Conservation (phyloP, 148 eudicot genomes). For the Polygonum aviculare region DNA sequence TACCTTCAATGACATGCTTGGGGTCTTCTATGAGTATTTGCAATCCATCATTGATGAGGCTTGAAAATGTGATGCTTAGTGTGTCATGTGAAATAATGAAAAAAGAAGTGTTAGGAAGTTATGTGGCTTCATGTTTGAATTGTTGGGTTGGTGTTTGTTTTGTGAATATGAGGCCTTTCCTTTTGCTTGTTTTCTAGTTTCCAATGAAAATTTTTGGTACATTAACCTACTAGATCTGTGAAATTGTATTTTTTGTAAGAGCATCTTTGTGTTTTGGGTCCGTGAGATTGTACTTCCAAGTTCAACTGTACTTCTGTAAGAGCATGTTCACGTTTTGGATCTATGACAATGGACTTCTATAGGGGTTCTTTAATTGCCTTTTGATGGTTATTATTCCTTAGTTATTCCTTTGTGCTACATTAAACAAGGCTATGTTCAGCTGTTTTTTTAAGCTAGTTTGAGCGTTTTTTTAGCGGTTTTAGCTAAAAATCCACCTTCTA, state of each 20-base stretch:
- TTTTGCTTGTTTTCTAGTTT: background rate
- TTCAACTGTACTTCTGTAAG: too few species aligned
- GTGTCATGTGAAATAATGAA: background rate
- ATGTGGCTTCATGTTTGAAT: background rate
- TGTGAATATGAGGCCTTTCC: conserved; percentile 9
- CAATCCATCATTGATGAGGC: conserved; percentile 26
- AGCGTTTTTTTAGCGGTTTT: too few species aligned
- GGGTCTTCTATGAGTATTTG: conserved; percentile 50
- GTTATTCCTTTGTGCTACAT: background rate
- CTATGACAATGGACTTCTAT: background rate
- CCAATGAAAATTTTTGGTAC: too few species aligned
- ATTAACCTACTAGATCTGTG: too few species aligned
- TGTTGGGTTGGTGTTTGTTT: background rate
- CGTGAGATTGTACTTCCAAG: background rate
- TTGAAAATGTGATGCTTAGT: background rate
- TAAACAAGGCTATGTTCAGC: too few species aligned
- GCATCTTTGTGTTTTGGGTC: background rate
- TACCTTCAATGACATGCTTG: conserved; percentile 50
- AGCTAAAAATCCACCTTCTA: too few species aligned
- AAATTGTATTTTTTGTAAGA: too few species aligned
- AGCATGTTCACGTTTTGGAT: background rate
- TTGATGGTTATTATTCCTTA: background rate
- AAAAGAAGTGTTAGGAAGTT: background rate
- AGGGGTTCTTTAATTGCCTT: background rate
- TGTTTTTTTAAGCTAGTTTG: too few species aligned